Percentiles rank a stretch among this genome's conserved stretches.
These are phyloP conservation scores for Trematosphaeria pertusa DNA, from an alignment of 2,329 filamentous ascomycete species.

Conservation along the genomic window DNA sequence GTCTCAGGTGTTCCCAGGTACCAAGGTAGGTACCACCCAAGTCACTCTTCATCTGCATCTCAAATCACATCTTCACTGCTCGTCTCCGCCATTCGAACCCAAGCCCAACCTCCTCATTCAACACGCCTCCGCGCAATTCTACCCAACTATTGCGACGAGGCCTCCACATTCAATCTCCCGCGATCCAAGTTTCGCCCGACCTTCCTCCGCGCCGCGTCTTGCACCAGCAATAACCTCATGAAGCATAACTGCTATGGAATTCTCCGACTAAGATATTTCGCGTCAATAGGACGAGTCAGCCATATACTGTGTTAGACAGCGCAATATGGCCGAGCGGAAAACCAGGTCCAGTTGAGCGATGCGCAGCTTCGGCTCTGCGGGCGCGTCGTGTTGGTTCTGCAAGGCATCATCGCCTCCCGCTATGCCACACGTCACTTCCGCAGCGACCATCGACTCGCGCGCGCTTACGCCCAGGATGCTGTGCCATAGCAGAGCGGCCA, in stretches of 20 bases:
- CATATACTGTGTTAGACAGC: constrained; percentile 6
- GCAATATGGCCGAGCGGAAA: constrained; percentile 20
- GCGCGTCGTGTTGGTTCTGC: background rate
- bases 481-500: too few relatives aligned
- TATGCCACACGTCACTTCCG: too few relatives aligned
- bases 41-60: background rate
- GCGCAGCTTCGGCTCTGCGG: constrained; percentile 9
- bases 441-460: background rate
- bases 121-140: background rate
- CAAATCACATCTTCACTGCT: background rate
- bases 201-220: constrained; percentile 4
- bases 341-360: background rate
- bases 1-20: constrained; percentile 12
- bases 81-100: background rate
- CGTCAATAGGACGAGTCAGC: background rate
- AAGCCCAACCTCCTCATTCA: background rate
- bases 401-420: background rate
- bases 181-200: constrained; percentile 5
- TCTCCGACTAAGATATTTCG: constrained; percentile 5
- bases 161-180: background rate
- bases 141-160: background rate
- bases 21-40: constrained; percentile 8
- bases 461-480: constrained; percentile 2
- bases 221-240: too few relatives aligned
- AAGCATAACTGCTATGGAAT: constrained; percentile 1